phyloP scores from a whole-genome alignment of 164 flowering plant species.

The Santalum album region DNA sequence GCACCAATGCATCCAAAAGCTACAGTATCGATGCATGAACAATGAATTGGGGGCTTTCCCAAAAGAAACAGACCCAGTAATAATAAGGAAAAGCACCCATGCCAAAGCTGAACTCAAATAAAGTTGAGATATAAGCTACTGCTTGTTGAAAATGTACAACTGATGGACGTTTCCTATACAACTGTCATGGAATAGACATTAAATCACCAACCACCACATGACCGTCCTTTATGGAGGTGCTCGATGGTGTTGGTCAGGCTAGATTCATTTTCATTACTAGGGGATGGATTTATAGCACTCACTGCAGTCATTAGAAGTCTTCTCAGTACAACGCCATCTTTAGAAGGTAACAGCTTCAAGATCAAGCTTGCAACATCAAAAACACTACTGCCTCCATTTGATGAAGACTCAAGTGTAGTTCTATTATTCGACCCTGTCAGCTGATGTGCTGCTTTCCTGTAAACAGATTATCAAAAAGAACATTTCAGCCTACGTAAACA shows the following conservation, averaged over 20 bases:
- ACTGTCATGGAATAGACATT: too few species aligned
- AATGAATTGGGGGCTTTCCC: too few species aligned
- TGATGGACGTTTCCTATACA: too few species aligned
- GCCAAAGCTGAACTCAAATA: too few species aligned
- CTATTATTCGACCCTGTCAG: slow-evolving; percentile 13
- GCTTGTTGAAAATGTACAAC: too few species aligned
- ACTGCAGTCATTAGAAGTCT: slow-evolving; percentile 87
- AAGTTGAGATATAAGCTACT: too few species aligned
- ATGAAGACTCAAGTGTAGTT: slow-evolving; percentile 12
- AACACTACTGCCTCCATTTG: slow-evolving; percentile 22
- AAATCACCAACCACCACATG: too few species aligned
- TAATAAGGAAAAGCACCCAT: too few species aligned
- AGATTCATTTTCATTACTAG: neutral
- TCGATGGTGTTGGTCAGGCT: neutral
- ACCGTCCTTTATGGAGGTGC: too few species aligned
- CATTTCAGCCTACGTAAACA: neutral
- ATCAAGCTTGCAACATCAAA: slow-evolving; percentile 49
- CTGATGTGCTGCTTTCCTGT: slow-evolving; percentile 43
- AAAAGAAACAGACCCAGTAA: too few species aligned
- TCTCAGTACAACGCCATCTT: slow-evolving; percentile 77
- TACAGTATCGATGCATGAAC: too few species aligned
- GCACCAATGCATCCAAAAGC: too few species aligned
- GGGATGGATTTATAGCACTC: slow-evolving; percentile 17
- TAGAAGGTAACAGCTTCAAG: slow-evolving; percentile 64
- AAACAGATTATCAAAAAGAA: slow-evolving; percentile 7